These are phyloP conservation scores for Coccomyxa sp. DNA, from an alignment of 139 green algal species.

Conservation along the genomic window DNA sequence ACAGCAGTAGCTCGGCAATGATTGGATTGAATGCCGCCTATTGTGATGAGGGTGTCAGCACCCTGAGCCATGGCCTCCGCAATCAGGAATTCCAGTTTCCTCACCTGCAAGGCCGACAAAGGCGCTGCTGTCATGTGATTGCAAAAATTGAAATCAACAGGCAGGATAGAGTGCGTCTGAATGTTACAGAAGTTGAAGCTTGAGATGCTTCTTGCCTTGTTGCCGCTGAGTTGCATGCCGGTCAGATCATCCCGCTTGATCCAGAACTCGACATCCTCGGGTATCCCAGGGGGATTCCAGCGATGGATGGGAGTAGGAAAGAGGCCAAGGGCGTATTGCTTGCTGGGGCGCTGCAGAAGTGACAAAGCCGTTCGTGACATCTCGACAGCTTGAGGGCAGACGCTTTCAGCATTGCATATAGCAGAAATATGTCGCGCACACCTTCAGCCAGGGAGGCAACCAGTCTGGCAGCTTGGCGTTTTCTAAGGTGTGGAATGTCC, in stretches of 20 bases:
- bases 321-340: constrained; percentile 7
- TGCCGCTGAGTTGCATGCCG: constrained; percentile 87
- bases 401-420: no score
- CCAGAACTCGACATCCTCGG: constrained; percentile 61
- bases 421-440: no score
- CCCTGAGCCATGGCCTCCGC: constrained; percentile 62
- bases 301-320: constrained; percentile 57
- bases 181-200: background rate
- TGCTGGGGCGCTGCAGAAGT: constrained; percentile 17
- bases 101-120: constrained; percentile 52
- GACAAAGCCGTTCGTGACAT: no score
- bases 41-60: constrained; percentile 83
- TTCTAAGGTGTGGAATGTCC: no score
- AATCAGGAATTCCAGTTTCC: constrained; percentile 96
- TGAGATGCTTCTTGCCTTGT: constrained; percentile 64
- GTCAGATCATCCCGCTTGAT: constrained; percentile 92
- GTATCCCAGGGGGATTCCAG: constrained; percentile 71
- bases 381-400: no score
- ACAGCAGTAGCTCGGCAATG: constrained; percentile 74
- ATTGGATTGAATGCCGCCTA: constrained; percentile 93
- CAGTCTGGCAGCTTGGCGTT: no score
- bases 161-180: no score
- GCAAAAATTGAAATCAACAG: background rate
- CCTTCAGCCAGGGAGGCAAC: no score
- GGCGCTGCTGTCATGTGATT: background rate